Percentiles rank a stretch among this genome's conserved stretches.
phyloP scores from a whole-genome alignment of 805 yeast species.

The Metschnikowia reukaufii region DNA sequence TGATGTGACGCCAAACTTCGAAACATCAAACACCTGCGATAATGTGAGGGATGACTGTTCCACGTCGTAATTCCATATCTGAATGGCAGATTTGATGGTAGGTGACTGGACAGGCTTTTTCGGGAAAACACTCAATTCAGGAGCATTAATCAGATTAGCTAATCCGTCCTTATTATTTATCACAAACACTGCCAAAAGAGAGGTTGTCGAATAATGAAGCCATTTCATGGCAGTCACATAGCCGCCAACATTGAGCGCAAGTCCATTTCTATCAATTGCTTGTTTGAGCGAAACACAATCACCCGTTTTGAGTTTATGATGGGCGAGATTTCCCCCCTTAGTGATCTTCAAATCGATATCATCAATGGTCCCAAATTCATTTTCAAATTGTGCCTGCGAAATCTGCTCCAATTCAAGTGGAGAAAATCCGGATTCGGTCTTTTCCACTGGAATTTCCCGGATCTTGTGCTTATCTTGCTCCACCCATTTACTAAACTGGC shows the following conservation, averaged over 20 bases:
- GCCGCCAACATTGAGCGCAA: conserved; percentile 51
- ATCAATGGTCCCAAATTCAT: conserved; percentile 22
- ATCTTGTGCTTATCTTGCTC: conserved; percentile 15
- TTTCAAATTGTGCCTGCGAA: conserved; percentile 21
- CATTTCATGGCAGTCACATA: conserved; percentile 54
- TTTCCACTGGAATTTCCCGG: conserved; percentile 11
- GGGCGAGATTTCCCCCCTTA: conserved; percentile 10
- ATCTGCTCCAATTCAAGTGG: conserved; percentile 10
- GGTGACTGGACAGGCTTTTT: not conserved
- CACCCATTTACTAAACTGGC: conserved; percentile 24
- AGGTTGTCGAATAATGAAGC: conserved; percentile 33
- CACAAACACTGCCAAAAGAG: conserved; percentile 51
- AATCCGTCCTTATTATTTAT: conserved; percentile 34
- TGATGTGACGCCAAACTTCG: conserved; percentile 45
- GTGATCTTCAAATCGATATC: conserved; percentile 20
- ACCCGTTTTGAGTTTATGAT: conserved; percentile 7
- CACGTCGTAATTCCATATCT: conserved; percentile 41
- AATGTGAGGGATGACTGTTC: conserved; percentile 27
- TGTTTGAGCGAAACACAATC: conserved; percentile 16
- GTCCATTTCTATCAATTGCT: conserved; percentile 31
- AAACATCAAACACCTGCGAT: conserved; percentile 30
- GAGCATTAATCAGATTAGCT: conserved; percentile 22
- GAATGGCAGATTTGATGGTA: conserved; percentile 38
- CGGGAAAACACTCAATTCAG: conserved; percentile 34
- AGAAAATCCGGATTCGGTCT: conserved; percentile 12